These are phyloP conservation scores for Oropetium thomaeum DNA, from an alignment of 176 grass and related monocot species.

Conservation along the genomic window DNA sequence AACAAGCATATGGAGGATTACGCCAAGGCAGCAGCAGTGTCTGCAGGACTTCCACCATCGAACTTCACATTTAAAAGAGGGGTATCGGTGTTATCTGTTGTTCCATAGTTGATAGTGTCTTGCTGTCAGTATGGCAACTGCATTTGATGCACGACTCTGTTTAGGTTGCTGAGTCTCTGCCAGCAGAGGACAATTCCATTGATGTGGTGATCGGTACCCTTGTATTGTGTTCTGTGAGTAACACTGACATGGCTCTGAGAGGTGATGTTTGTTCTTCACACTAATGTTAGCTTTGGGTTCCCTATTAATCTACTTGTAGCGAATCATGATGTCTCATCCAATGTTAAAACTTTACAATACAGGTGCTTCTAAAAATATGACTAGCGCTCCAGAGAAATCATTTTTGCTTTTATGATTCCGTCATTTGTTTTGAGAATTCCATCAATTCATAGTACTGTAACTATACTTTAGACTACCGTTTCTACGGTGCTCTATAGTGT, in stretches of 20 bases:
- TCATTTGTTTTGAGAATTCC: neutral
- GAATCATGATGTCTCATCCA: neutral
- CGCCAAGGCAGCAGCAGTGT: conserved; percentile 50
- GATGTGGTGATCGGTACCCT: conserved; percentile 81
- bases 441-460: neutral
- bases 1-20: conserved; percentile 89
- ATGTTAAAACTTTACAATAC: neutral
- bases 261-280: conserved; percentile 32
- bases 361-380: neutral
- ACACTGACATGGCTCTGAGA: conserved; percentile 50
- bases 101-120: neutral
- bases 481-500: no score
- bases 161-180: conserved; percentile 80
- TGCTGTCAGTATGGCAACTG: neutral
- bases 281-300: neutral
- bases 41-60: conserved; percentile 50
- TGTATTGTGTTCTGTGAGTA: conserved; percentile 75
- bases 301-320: neutral
- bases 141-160: conserved; percentile 10
- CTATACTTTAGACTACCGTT: neutral
- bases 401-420: neutral
- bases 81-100: conserved; percentile 33
- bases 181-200: conserved; percentile 65
- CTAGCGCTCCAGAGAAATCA: neutral
- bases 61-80: conserved; percentile 74